A percentile compares a stretch with the other conserved stretches of the same genome.
These are phyloP conservation scores for Phaffomyces antillensis DNA, from an alignment of 805 yeast genomes.

Conservation along the genomic window DNA sequence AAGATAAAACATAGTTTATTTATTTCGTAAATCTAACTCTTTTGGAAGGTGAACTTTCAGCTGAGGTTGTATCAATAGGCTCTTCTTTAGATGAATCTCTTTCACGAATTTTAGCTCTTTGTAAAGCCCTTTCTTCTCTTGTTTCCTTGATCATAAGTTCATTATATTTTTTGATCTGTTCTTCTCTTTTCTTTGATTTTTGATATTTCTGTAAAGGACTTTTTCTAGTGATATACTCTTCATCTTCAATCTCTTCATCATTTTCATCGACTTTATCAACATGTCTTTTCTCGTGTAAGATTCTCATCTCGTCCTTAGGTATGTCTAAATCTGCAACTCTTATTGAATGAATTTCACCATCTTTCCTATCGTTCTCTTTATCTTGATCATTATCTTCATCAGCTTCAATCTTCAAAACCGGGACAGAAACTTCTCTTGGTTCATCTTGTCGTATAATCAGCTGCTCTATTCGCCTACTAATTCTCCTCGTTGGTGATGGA, in stretches of 20 bases:
- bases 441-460: background rate
- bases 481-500: background rate
- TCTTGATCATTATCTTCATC: background rate
- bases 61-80: background rate
- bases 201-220: slow-evolving; percentile 11
- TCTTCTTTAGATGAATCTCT: background rate
- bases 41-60: slow-evolving; percentile 7
- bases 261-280: background rate
- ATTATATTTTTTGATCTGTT: slow-evolving; percentile 13
- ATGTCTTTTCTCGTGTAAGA: background rate
- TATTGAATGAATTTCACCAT: background rate
- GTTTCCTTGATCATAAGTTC: slow-evolving; percentile 7
- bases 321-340: background rate
- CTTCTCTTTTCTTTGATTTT: slow-evolving; percentile 14
- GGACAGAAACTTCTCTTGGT: background rate
- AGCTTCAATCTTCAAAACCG: background rate
- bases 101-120: slow-evolving; percentile 7
- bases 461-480: background rate
- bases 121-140: slow-evolving; percentile 5
- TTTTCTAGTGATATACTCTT: slow-evolving; percentile 9
- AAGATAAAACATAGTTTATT: background rate
- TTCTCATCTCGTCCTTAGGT: slow-evolving; percentile 1
- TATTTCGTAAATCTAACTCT: slow-evolving; percentile 7
- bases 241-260: background rate
- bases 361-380: background rate